Evolutionary conservation across 257 asterid genomes (phyloP).

Genomic region (Oldenlandia corymbosa): DNA sequence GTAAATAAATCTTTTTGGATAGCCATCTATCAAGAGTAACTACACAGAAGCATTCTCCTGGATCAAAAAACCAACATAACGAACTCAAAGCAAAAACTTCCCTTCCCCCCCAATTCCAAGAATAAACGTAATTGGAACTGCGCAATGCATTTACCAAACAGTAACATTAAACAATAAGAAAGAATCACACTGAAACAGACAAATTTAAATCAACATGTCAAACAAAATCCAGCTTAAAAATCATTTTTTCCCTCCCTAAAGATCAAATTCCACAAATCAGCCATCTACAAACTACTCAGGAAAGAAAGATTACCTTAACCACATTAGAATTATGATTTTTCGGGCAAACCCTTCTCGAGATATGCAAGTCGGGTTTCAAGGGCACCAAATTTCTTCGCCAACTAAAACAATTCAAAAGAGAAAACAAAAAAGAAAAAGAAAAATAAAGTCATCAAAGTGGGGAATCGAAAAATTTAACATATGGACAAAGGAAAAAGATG

Average conservation of each 20-base stretch:
- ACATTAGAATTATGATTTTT: neutral
- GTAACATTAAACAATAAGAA: too few relatives aligned
- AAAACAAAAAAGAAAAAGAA: too few relatives aligned
- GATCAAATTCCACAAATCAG: neutral
- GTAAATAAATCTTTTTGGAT: neutral
- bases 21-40: neutral
- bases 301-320: too few relatives aligned
- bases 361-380: neutral
- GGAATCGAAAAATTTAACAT: neutral
- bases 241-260: neutral
- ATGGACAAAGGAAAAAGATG: too few relatives aligned
- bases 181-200: neutral
- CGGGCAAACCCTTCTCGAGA: conserved; percentile 7
- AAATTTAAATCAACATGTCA: neutral
- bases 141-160: too few relatives aligned
- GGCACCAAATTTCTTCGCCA: neutral
- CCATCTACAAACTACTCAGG: neutral
- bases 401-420: neutral
- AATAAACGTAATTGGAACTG: too few relatives aligned
- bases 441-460: neutral
- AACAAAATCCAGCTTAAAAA: neutral
- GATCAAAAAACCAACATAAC: too few relatives aligned
- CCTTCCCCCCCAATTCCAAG: too few relatives aligned
- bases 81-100: too few relatives aligned
- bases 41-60: too few relatives aligned